phyloP scores from a whole-genome alignment of 208 protist species.

The Eutreptiella sp. region DNA sequence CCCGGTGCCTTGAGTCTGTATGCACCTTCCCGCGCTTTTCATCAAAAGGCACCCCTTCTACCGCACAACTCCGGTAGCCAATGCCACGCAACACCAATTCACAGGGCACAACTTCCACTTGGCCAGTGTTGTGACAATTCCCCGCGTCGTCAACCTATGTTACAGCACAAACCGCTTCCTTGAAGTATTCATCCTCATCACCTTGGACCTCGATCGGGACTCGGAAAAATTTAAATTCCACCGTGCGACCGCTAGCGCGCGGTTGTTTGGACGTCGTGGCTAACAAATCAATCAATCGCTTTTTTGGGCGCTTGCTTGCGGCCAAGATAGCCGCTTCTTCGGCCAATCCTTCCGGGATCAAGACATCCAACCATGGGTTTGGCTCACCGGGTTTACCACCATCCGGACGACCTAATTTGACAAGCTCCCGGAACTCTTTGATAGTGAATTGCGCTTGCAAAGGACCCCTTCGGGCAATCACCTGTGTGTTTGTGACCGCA shows the following conservation, averaged over 20 bases:
- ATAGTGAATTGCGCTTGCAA: conserved; percentile 83
- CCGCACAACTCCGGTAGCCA: conserved; percentile 52
- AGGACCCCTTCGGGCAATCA: conserved; percentile 78
- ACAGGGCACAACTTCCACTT: conserved; percentile 59
- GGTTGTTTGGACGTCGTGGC: too few relatives aligned
- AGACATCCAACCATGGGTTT: too few relatives aligned
- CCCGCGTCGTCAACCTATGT: neutral
- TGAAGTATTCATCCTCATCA: too few relatives aligned
- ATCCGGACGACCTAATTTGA: too few relatives aligned
- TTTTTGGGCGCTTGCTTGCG: conserved; percentile 64
- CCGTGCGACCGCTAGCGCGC: too few relatives aligned
- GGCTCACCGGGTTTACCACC: too few relatives aligned
- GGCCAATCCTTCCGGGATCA: too few relatives aligned
- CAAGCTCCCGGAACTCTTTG: conserved; percentile 91
- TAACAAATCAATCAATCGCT: conserved; percentile 69
- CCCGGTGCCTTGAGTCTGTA: conserved; percentile 49
- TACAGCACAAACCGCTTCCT: too few relatives aligned
- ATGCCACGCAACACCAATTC: conserved; percentile 74
- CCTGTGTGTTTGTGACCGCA: conserved; percentile 53
- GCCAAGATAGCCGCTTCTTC: too few relatives aligned
- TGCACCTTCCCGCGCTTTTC: conserved; percentile 52
- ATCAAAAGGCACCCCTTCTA: conserved; percentile 69
- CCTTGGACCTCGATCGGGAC: too few relatives aligned
- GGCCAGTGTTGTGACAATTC: neutral
- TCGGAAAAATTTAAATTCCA: too few relatives aligned